Evolutionary conservation across 108 stramenopile species (phyloP).

Genomic region (Bacterosira constricta): DNA sequence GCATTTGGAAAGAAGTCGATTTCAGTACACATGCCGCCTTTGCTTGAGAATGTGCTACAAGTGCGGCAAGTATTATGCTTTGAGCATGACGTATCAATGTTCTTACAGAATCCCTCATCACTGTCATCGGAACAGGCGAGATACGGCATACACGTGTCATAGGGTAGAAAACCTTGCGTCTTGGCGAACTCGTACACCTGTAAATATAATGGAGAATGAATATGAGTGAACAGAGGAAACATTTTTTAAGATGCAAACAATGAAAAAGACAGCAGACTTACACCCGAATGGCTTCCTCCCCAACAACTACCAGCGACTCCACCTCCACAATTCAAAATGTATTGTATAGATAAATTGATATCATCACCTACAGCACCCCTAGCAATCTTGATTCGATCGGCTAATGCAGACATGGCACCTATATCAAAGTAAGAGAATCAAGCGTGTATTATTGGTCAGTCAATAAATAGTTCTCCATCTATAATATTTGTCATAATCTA

Average conservation of each 20-base stretch:
- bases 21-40: conserved; percentile 36
- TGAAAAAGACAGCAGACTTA: conserved; percentile 61
- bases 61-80: conserved; percentile 76
- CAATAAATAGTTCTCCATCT: neutral
- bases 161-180: conserved; percentile 59
- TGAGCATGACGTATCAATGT: conserved; percentile 71
- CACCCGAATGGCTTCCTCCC: conserved; percentile 66
- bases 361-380: conserved; percentile 55
- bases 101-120: conserved; percentile 72
- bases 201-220: neutral
- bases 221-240: neutral
- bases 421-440: too few species aligned
- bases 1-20: conserved; percentile 81
- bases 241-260: conserved; percentile 6
- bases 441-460: too few species aligned
- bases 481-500: conserved; percentile 38
- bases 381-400: conserved; percentile 93
- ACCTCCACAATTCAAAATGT: conserved; percentile 80
- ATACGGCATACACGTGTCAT: conserved; percentile 88
- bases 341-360: conserved; percentile 76
- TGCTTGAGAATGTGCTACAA: conserved; percentile 53
- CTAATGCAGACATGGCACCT: conserved; percentile 65
- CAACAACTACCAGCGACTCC: conserved; percentile 65
- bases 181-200: conserved; percentile 33
- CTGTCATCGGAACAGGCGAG: conserved; percentile 81